Base-by-base conservation (phyloP, 129 eudicot genomes). In the Flaveria ramosissima region DNA sequence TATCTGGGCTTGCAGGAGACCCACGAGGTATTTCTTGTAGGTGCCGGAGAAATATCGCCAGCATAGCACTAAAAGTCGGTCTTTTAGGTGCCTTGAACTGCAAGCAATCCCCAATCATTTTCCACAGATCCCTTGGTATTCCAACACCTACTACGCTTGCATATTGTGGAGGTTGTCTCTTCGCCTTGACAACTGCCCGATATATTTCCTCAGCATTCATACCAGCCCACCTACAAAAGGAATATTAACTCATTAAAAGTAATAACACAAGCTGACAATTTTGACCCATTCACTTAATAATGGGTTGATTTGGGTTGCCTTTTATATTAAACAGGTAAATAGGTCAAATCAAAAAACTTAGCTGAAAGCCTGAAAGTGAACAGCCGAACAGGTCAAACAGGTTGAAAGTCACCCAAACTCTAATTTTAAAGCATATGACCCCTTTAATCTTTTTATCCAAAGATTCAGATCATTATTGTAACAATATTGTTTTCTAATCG, bases 111-210 rank as follows among this genome's bases (percentile, higher is more conserved):
- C 99, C 99, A 82, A 94, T 91, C 99, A 94, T 91, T 84, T 91
- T 91, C 99, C 99, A 94, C 77, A 94, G 72, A 65, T 94, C 97
- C 82, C 93, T 86, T 3, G 99, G 99, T 79, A 94, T 91, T 63
- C 99, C 99, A 72, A 91, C 99, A 83, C 99, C 99, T 43, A 91
- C 97, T 48, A 94, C 99, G 80, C 97, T 94, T 7, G 97, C 90
- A 83, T 94, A 94, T 78, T 94, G 99, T 50, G 99, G 99, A 84
- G 99, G 99, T 77, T 87, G 96, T 73, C 79, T 79, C 71, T 82
- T 82, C 1, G 85, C 94, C 81, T 82, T 94, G 41, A 94, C 93
- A 74, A 89, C 96, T 46, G 91, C 84, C 24, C 86, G 92, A 78
- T 91, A 94, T 56, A 94, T 94, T 78, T 94, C 99, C 83, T 94